A percentile compares a stretch with the other conserved stretches of the same genome.
Evolutionary conservation across 768 basidiomycete species (phyloP).

Genomic region (Macrolepiota dolichaula): DNA sequence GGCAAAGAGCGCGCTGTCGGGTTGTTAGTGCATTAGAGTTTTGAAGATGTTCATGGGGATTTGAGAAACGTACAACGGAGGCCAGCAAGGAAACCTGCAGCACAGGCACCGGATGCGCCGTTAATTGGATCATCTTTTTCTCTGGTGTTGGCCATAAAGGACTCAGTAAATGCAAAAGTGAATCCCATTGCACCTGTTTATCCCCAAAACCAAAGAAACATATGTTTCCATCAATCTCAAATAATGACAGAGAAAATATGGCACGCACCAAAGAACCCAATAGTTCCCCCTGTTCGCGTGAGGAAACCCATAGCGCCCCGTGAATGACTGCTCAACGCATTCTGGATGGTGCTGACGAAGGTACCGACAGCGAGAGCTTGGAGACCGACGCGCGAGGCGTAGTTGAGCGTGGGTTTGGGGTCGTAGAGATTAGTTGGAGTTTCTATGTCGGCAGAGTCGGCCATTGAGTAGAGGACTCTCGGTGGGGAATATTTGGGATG

Average conservation of each 20-base stretch:
- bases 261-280: slow-evolving; percentile 84
- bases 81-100: slow-evolving; percentile 90
- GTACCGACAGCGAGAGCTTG: slow-evolving; percentile 65
- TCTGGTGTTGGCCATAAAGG: slow-evolving; percentile 76
- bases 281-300: slow-evolving; percentile 84
- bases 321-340: slow-evolving; percentile 74
- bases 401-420: slow-evolving; percentile 51
- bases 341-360: slow-evolving; percentile 69
- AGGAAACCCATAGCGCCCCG: slow-evolving; percentile 83
- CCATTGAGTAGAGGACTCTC: slow-evolving; percentile 27
- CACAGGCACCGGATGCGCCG: slow-evolving; percentile 84
- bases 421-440: slow-evolving; percentile 29
- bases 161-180: slow-evolving; percentile 80
- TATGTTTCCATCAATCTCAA: not conserved
- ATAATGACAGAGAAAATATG: not conserved
- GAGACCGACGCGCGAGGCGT: slow-evolving; percentile 56
- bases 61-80: slow-evolving; percentile 57
- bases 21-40: slow-evolving; percentile 14
- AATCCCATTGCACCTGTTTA: slow-evolving; percentile 82
- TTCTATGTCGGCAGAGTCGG: slow-evolving; percentile 24
- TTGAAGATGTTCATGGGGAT: slow-evolving; percentile 4
- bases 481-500: slow-evolving; percentile 19
- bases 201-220: not conserved
- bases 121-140: slow-evolving; percentile 78
- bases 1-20: slow-evolving; percentile 77